A percentile compares a stretch with the other conserved stretches of the same genome.
These are phyloP conservation scores for Zygosaccharomyces kombuchaensis DNA, from an alignment of 805 yeast species.

Conservation along the genomic window DNA sequence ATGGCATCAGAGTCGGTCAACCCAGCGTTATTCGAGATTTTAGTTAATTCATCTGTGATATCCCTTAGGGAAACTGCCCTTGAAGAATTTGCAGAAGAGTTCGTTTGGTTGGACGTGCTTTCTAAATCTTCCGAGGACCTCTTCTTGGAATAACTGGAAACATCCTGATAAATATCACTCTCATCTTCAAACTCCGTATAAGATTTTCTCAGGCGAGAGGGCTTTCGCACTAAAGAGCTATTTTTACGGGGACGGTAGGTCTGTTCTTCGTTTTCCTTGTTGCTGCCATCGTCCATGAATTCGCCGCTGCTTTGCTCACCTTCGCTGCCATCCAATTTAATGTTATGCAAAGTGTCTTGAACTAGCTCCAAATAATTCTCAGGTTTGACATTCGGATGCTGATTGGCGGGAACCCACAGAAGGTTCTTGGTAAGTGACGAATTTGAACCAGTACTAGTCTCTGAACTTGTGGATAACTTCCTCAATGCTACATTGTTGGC, in stretches of 20 bases:
- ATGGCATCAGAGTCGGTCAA: constrained; percentile 76
- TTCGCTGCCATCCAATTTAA: constrained; percentile 22
- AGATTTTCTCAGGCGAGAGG: constrained; percentile 33
- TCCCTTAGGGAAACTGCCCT: constrained; percentile 59
- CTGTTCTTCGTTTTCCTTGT: constrained; percentile 21
- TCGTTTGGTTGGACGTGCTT: neutral
- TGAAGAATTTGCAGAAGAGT: constrained; percentile 8
- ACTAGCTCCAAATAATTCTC: constrained; percentile 72
- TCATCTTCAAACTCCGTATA: constrained; percentile 32
- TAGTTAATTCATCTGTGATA: constrained; percentile 70
- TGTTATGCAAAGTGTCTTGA: constrained; percentile 39
- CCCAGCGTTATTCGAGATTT: constrained; percentile 71
- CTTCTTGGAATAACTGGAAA: constrained; percentile 29
- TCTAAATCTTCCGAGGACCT: neutral
- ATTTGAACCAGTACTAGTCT: constrained; percentile 3
- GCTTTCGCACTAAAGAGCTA: constrained; percentile 32
- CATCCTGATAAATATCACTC: constrained; percentile 30
- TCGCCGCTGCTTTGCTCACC: constrained; percentile 15
- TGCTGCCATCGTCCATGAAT: constrained; percentile 4
- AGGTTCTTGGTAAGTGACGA: constrained; percentile 42
- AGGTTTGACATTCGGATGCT: constrained; percentile 94
- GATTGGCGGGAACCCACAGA: constrained; percentile 93
- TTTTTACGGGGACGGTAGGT: constrained; percentile 28
- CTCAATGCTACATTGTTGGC: constrained; percentile 11
- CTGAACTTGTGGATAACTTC: constrained; percentile 7